These are phyloP conservation scores for Populus ilicifolia DNA, from an alignment of 345 rosid species.

Conservation along the genomic window DNA sequence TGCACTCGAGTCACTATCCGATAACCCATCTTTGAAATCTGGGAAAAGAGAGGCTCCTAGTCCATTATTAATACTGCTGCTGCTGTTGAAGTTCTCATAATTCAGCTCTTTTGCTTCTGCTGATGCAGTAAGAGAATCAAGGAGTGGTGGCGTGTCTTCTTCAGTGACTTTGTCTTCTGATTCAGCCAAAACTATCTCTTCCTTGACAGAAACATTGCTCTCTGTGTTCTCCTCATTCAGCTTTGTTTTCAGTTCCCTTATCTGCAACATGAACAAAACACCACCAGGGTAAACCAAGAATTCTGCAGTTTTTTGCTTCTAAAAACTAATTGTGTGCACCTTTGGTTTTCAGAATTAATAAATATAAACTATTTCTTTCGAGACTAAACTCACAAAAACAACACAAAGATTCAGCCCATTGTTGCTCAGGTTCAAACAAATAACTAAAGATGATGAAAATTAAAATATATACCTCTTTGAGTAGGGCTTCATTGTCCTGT, in stretches of 20 bases:
- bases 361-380: neutral
- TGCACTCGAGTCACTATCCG: slow-evolving; percentile 90
- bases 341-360: neutral
- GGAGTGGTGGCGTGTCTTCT: slow-evolving; percentile 19
- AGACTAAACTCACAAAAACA: neutral
- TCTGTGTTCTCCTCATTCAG: slow-evolving; percentile 51
- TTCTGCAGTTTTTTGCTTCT: neutral
- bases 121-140: slow-evolving; percentile 28
- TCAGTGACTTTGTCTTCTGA: slow-evolving; percentile 24
- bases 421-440: neutral
- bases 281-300: neutral
- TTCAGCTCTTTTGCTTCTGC: slow-evolving; percentile 29
- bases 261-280: slow-evolving; percentile 36
- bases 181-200: slow-evolving; percentile 47
- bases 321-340: neutral
- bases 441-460: neutral
- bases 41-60: slow-evolving; percentile 37
- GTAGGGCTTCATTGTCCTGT: slow-evolving; percentile 71
- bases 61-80: slow-evolving; percentile 5
- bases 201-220: slow-evolving; percentile 61
- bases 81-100: slow-evolving; percentile 40
- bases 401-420: neutral
- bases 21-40: slow-evolving; percentile 64
- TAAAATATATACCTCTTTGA: slow-evolving; percentile 57
- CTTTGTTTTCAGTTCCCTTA: slow-evolving; percentile 68